A percentile compares a stretch with the other conserved stretches of the same genome.
Evolutionary conservation across 495 filamentous ascomycete species (phyloP).

Genomic region (Jackrogersella minutella): DNA sequence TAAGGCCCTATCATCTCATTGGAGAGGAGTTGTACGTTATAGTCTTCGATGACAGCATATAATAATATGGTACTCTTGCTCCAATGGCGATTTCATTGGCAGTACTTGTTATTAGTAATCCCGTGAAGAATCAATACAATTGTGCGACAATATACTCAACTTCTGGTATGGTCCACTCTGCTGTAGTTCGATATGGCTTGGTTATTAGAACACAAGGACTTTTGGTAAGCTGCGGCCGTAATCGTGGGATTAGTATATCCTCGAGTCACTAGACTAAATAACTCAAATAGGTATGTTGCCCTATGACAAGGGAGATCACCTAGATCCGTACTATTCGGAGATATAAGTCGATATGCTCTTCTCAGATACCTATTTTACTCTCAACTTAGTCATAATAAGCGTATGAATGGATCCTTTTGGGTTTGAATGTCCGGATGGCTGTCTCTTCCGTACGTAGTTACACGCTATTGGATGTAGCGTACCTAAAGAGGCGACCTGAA

Average conservation of each 20-base stretch:
- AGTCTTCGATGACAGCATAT: neutral
- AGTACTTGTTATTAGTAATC: neutral
- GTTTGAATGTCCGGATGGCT: constrained; percentile 8
- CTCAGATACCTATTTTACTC: constrained; percentile 18
- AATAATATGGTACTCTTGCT: neutral
- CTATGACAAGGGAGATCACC: constrained; percentile 5
- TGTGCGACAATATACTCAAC: neutral
- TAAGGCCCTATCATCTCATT: neutral
- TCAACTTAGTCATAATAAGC: constrained; percentile 12
- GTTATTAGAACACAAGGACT: neutral
- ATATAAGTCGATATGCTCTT: constrained; percentile 2
- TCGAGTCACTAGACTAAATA: constrained; percentile 1
- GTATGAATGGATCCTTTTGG: neutral
- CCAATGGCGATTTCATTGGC: neutral
- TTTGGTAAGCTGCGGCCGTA: constrained; percentile 17
- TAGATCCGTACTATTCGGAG: neutral
- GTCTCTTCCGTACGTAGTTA: constrained; percentile 17
- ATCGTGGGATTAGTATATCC: neutral
- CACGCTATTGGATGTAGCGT: constrained; percentile 7
- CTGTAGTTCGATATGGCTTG: neutral
- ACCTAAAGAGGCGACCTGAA: constrained; percentile 16
- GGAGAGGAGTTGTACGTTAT: neutral
- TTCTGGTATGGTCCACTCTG: neutral
- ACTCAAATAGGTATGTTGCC: neutral
- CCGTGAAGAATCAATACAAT: neutral